Conservation (phyloP, 2,329 filamentous ascomycete genomes). For the Didymella arachidicola region DNA sequence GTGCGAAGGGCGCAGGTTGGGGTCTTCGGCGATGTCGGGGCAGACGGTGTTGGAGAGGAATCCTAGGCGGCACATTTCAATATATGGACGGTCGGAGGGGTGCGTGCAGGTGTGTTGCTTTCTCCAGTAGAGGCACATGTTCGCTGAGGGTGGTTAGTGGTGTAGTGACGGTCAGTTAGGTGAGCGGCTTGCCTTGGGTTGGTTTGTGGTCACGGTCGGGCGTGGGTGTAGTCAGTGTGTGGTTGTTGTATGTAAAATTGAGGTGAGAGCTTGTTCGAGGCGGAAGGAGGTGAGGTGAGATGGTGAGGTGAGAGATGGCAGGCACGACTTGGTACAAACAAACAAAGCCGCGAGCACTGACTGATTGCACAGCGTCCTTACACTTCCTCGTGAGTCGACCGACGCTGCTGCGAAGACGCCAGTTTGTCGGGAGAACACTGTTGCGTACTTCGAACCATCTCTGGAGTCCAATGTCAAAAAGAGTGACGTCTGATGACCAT, state of each 20-base stretch:
- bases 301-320: neutral
- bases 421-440: no score
- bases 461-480: no score
- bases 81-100: constrained; percentile 30
- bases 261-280: no score
- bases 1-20: constrained; percentile 24
- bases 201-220: neutral
- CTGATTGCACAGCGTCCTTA: no score
- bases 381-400: no score
- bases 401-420: no score
- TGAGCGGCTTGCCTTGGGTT: neutral
- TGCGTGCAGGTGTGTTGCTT: constrained; percentile 35
- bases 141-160: constrained; percentile 5
- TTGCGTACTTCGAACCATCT: no score
- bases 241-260: no score
- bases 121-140: constrained; percentile 39
- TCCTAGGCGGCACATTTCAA: constrained; percentile 35
- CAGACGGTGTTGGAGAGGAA: constrained; percentile 33
- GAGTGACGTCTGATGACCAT: no score
- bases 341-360: no score
- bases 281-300: neutral
- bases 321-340: neutral
- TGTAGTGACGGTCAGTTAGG: neutral
- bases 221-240: neutral
- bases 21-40: constrained; percentile 25